phyloP scores from a whole-genome alignment of 768 basidiomycete species.

The Leccinum ochraceum region DNA sequence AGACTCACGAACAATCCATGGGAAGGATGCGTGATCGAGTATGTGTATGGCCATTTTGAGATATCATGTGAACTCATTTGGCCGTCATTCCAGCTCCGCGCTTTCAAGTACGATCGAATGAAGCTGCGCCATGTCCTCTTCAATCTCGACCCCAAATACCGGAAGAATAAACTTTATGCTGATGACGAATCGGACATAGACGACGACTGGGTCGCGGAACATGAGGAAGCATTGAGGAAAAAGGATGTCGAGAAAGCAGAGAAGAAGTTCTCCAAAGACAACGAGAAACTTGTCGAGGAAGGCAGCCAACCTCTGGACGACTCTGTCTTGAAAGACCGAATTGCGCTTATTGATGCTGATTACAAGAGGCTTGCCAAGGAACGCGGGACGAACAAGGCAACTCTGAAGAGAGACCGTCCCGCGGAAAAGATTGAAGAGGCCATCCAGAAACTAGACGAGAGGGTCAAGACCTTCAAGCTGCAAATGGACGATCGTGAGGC shows the following conservation, averaged over 20 bases:
- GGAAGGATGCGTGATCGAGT: conserved; percentile 93
- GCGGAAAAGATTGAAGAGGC: conserved; percentile 79
- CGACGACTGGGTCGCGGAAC: conserved; percentile 81
- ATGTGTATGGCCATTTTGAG: conserved; percentile 22
- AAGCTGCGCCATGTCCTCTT: conserved; percentile 91
- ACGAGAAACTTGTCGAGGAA: conserved; percentile 80
- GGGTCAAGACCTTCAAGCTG: conserved; percentile 81
- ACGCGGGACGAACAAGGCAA: conserved; percentile 71
- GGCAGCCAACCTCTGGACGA: conserved; percentile 59
- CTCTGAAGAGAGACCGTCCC: conserved; percentile 65
- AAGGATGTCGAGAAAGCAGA: conserved; percentile 88
- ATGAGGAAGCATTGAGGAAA: conserved; percentile 75
- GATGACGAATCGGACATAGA: conserved; percentile 93
- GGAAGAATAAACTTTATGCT: conserved; percentile 76
- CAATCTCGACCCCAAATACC: conserved; percentile 71
- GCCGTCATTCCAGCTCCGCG: conserved; percentile 60
- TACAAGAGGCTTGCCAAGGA: conserved; percentile 76
- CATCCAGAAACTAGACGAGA: conserved; percentile 83
- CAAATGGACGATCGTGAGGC: conserved; percentile 92
- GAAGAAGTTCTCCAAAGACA: conserved; percentile 95
- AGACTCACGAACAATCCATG: conserved; percentile 93
- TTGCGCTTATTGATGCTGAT: conserved; percentile 73
- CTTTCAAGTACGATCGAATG: conserved; percentile 96
- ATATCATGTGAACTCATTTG: conserved; percentile 4
- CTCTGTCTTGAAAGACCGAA: conserved; percentile 64